A percentile compares a stretch with the other conserved stretches of the same genome.
Evolutionary conservation across 2,329 filamentous ascomycete genomes (phyloP).

Genomic region (Graphilbum fragrans): DNA sequence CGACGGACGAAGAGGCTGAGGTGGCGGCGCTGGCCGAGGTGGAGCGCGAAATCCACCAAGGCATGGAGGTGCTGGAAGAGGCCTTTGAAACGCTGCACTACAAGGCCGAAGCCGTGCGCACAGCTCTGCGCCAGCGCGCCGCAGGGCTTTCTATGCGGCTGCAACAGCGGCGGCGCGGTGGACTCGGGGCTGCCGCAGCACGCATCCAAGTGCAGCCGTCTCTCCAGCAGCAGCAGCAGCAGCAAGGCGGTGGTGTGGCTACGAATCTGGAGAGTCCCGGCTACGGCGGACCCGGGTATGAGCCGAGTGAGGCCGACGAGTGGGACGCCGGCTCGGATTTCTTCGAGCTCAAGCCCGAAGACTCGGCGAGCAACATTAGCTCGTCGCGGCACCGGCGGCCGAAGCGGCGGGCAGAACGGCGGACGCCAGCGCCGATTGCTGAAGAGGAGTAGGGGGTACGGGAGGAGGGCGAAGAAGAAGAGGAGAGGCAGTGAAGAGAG

Average conservation of each 20-base stretch:
- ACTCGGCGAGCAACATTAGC: conserved; percentile 70
- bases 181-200: conserved; percentile 16
- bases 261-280: not conserved
- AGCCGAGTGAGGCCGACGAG: conserved; percentile 29
- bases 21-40: conserved; percentile 83
- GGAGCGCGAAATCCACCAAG: conserved; percentile 82
- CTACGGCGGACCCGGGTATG: not conserved
- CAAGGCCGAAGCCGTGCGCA: conserved; percentile 70
- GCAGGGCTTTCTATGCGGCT: conserved; percentile 60
- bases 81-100: conserved; percentile 86
- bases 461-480: not conserved
- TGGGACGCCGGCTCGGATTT: conserved; percentile 48
- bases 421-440: conserved; percentile 61
- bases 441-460: conserved; percentile 46
- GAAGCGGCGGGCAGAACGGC: conserved; percentile 55
- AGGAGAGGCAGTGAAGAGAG: not conserved
- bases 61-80: conserved; percentile 91
- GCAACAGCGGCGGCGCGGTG: conserved; percentile 38
- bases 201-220: conserved; percentile 43
- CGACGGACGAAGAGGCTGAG: conserved; percentile 87
- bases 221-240: conserved; percentile 14
- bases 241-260: not conserved
- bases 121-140: conserved; percentile 66
- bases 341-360: conserved; percentile 58
- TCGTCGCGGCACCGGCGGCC: conserved; percentile 55